Base-by-base conservation (phyloP, 1,139 yeast species). In the Spencermartinsiella ligniputridi region DNA sequence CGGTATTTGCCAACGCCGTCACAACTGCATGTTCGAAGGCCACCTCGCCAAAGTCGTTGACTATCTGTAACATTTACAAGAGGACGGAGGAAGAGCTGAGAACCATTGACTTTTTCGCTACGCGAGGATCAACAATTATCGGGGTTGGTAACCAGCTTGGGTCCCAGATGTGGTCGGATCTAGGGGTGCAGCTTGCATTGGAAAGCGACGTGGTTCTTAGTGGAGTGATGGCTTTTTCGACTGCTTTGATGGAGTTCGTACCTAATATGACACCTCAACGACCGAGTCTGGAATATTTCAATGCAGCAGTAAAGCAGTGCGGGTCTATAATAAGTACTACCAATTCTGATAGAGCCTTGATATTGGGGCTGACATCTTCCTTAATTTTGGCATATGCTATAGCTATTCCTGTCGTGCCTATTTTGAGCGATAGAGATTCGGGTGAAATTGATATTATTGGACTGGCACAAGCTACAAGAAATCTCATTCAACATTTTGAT, bases 211-310 rank as follows among this genome's bases (percentile, higher is more conserved):
- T 27, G 36, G 25, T 32, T 11, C 37, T 41, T n/a, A 19, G 29
- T 29, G 17, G 35, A 3, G 20, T 41, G 15, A 41, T 41, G 44
- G 44, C 44, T 8, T 12, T 41, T 12, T 20, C 37, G 2, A 13
- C 21, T 2, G 13, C 40, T 3, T 5, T 37, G n/a, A 40, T 33
- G 30, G 22, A 25, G 25, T 16, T 30, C 6, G 6, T 34, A 11
- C 34, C 25, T 11, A 4, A 13, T 8, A 13, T 12, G 4, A 16
- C 20, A 9, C n/a, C 16, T 3, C 37, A 18, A 9, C 16, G 20
- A 6, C 16, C 38, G 6, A 4, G 17, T 3, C 18, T 15, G 3
- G 34, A 32, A 15, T 40, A 40, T 16, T 40, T 29, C 18, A 30
- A 35, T 9, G 21, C n/a, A 12, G 43, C 43, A 16, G 25, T 40